phyloP scores from a whole-genome alignment of 192 early-diverging fungal species.

The Coemansia sp. region DNA sequence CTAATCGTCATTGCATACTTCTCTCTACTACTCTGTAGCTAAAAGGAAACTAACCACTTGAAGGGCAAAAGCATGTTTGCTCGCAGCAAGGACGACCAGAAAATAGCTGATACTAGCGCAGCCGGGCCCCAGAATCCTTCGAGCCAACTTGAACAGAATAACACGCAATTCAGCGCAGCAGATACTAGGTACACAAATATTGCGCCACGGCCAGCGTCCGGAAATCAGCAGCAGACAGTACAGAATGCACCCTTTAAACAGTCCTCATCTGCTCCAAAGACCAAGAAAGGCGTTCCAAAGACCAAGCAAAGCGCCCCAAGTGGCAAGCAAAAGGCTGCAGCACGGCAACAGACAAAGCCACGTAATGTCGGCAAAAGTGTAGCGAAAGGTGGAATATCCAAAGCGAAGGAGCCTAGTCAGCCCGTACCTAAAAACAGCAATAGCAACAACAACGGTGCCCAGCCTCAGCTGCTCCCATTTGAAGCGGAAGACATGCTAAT shows the following conservation, averaged over 20 bases:
- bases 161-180: neutral
- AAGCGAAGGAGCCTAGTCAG: neutral
- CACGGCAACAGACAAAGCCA: conserved; percentile 7
- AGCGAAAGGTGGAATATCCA: conserved; percentile 2
- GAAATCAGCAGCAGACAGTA: conserved; percentile 3
- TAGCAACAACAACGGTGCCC: conserved; percentile 1
- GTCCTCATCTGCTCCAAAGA: neutral
- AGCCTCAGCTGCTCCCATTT: conserved; percentile 12
- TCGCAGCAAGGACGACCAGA: conserved; percentile 19
- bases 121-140: neutral
- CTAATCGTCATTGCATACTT: neutral
- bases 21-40: neutral
- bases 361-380: neutral
- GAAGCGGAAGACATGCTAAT: conserved; percentile 40
- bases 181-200: conserved; percentile 10
- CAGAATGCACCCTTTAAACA: neutral
- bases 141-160: conserved; percentile 2
- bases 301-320: neutral
- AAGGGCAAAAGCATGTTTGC: conserved; percentile 20
- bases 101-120: neutral
- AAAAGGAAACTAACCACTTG: neutral
- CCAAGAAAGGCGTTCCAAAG: neutral
- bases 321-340: conserved; percentile 3
- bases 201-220: conserved; percentile 17
- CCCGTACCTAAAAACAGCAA: neutral